phyloP scores from a whole-genome alignment of 768 basidiomycete species.

The Naganishia randhawae region DNA sequence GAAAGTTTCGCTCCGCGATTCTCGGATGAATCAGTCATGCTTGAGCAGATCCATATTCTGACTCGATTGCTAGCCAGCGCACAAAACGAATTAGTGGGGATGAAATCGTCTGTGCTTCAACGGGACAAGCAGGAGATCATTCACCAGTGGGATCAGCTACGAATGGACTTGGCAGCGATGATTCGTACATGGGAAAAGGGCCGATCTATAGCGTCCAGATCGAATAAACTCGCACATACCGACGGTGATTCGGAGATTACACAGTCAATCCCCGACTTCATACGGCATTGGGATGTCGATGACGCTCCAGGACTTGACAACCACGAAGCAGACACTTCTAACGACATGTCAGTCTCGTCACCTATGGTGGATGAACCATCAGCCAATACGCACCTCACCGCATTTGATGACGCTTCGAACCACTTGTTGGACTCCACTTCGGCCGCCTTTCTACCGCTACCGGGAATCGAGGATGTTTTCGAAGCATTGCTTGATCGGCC shows the following conservation, averaged over 20 bases:
- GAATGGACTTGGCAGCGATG: constrained; percentile 37
- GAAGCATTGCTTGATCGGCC: constrained; percentile 29
- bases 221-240: not conserved
- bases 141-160: constrained; percentile 33
- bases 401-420: constrained; percentile 15
- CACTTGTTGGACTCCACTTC: constrained; percentile 25
- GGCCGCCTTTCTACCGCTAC: constrained; percentile 30
- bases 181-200: constrained; percentile 46
- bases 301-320: constrained; percentile 6
- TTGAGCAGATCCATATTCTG: constrained; percentile 20
- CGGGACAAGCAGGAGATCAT: not conserved
- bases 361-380: constrained; percentile 3
- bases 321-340: constrained; percentile 21
- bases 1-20: constrained; percentile 31
- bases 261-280: constrained; percentile 28
- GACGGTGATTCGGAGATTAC: not conserved
- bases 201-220: constrained; percentile 28
- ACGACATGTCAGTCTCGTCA: constrained; percentile 20
- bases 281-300: constrained; percentile 30
- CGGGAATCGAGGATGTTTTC: constrained; percentile 42
- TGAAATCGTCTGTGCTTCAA: constrained; percentile 1
- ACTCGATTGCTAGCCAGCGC: constrained; percentile 9
- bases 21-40: constrained; percentile 31
- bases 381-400: not conserved
- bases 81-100: constrained; percentile 6